Evolutionary conservation across 2,329 filamentous ascomycete genomes (phyloP), one percentile per base, ranked within the genome.

Genomic region (Gaeumannomyces sp.): DNA sequence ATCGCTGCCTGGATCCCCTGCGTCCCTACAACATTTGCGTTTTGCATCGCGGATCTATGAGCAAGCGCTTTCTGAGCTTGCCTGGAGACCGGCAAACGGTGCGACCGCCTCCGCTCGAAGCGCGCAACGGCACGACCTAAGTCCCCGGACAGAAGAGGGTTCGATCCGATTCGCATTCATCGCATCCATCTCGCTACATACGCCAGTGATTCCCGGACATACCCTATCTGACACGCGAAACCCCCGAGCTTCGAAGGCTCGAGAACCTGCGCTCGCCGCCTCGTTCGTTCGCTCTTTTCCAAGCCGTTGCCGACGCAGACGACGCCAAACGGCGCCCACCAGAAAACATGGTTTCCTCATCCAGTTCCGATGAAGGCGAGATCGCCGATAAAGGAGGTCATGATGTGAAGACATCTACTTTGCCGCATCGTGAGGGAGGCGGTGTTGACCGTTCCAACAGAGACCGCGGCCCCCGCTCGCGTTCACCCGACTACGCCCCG

Each of bases 371-470:
- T 78, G 91, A 96, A 79, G 92, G 92, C 80, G 92, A 96, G 82
- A 92, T 94, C 78, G 80, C 89, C 76, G 91, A 93, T 79, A 85
- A 85, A 79, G 83, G 84, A 78, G 84, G 82, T 83, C 76, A 76
- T 74, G 75, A 81, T 73, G 79, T 79, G 77, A 95, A 95, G 92
- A 91, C 92, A 95, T 91, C 90, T 91, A 89, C 89, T 88, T 86
- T 88, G 84, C 82, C 84, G 83, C 84, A 84, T 78, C 80, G 85
- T 84, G 86, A 88, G 85, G 85, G 53, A 89, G 88, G 81, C 86
- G 88, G 85, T 86, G 89, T 96, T 96, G 91, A 96, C 92, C 90
- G 89, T 86, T 87, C 83, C 84, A 85, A 90, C 90, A 96, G 92
- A 93, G 84, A 79, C 80, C 86, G 84, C 79, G 82, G 78, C 76